phyloP scores from a whole-genome alignment of 2,329 filamentous ascomycete genomes.

The Didymella segeticola region DNA sequence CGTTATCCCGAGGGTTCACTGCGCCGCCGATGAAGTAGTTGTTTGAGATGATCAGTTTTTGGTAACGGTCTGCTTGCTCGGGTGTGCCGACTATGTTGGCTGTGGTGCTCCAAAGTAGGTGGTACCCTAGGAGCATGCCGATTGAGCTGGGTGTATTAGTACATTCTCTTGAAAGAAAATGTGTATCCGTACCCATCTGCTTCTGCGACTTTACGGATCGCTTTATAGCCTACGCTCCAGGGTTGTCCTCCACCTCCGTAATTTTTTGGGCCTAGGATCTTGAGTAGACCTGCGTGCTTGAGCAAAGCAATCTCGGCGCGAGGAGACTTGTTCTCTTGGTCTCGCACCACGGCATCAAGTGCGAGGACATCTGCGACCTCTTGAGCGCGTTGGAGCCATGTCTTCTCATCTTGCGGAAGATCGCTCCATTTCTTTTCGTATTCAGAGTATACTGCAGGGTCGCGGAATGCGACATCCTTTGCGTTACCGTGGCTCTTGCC shows the following conservation, averaged over 20 bases:
- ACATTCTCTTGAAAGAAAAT: background rate
- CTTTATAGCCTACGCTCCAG: constrained; percentile 64
- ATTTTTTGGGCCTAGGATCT: constrained; percentile 57
- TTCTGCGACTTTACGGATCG: constrained; percentile 68
- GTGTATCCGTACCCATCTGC: constrained; percentile 60
- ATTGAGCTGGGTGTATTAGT: constrained; percentile 52
- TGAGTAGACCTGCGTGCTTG: constrained; percentile 59
- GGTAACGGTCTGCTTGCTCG: constrained; percentile 64
- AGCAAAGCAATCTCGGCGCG: constrained; percentile 59
- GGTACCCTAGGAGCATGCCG: constrained; percentile 71
- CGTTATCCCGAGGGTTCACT: constrained; percentile 70
- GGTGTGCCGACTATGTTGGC: constrained; percentile 66
- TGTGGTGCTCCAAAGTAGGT: constrained; percentile 68
- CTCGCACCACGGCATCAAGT: constrained; percentile 56
- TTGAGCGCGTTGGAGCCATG: constrained; percentile 58
- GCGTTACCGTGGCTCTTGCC: constrained; percentile 20
- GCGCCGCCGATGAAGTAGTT: constrained; percentile 71
- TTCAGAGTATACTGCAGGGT: constrained; percentile 51
- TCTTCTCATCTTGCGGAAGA: constrained; percentile 50
- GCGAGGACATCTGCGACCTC: constrained; percentile 59
- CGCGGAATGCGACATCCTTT: constrained; percentile 24
- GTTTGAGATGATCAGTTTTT: constrained; percentile 65
- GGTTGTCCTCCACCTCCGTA: constrained; percentile 62
- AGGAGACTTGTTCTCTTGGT: constrained; percentile 61
- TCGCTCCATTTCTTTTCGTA: constrained; percentile 49